These are phyloP conservation scores for Cordyceps sp. DNA, from an alignment of 2,329 filamentous ascomycete genomes.

Conservation along the genomic window DNA sequence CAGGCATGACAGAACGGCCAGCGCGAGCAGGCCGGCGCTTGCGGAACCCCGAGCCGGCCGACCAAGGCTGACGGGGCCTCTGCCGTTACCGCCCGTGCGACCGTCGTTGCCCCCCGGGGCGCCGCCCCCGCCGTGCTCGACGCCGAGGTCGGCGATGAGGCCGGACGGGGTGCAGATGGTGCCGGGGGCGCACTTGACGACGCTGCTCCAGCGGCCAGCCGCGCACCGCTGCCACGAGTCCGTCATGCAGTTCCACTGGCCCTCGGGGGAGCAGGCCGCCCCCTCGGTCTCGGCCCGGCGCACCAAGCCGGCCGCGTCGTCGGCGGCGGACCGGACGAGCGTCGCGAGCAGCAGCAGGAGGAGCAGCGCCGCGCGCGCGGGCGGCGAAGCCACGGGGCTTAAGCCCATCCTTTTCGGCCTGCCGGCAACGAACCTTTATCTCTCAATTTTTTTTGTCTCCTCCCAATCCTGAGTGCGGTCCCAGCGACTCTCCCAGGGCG, in stretches of 20 bases:
- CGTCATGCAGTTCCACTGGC: slow-evolving; percentile 38
- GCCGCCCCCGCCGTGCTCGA: no score
- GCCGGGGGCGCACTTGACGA: slow-evolving; percentile 25
- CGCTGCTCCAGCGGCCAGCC: slow-evolving; percentile 26
- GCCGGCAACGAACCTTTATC: no score
- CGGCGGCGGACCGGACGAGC: neutral
- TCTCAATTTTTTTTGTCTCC: no score
- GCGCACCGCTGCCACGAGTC: slow-evolving; percentile 32
- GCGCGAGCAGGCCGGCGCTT: no score
- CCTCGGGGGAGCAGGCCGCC: slow-evolving; percentile 25
- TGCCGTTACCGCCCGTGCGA: no score
- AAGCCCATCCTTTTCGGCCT: no score
- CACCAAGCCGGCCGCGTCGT: slow-evolving; percentile 1
- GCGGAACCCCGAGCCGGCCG: no score
- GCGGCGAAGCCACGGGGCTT: neutral
- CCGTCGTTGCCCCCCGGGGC: no score
- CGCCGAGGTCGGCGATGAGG: slow-evolving; percentile 20
- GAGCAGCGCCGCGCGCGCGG: neutral
- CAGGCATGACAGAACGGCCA: no score
- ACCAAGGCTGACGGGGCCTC: no score
- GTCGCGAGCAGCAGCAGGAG: neutral
- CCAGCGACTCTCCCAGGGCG: no score
- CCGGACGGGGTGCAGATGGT: slow-evolving; percentile 28
- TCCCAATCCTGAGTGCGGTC: no score
- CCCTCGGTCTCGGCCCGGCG: slow-evolving; percentile 16